Evolutionary conservation across 129 eudicot genomes (phyloP).

Genomic region (Flaveria sonorensis): DNA sequence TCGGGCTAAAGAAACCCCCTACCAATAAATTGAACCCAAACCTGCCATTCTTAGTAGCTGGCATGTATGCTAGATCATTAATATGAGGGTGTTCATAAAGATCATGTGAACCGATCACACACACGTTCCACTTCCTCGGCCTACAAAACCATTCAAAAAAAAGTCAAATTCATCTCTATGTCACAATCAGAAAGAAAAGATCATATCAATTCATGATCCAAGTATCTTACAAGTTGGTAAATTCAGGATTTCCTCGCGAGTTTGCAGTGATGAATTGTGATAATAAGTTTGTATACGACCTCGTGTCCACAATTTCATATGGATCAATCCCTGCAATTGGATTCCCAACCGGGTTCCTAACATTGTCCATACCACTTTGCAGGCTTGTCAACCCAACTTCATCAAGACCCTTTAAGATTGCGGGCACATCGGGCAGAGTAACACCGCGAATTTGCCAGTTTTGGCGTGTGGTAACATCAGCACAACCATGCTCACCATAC

Average conservation of each 20-base stretch:
- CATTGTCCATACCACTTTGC: constrained; percentile 99
- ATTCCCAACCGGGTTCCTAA: constrained; percentile 92
- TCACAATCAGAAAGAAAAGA: neutral
- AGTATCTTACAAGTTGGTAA: constrained; percentile 78
- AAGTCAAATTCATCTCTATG: neutral
- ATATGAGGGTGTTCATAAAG: constrained; percentile 97
- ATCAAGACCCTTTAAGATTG: constrained; percentile 78
- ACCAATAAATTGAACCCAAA: constrained; percentile 92
- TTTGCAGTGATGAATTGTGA: constrained; percentile 86
- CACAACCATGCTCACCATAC: constrained; percentile 87
- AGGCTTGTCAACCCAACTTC: constrained; percentile 87
- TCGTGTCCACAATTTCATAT: constrained; percentile 79
- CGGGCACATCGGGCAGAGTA: constrained; percentile 85
- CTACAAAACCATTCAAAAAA: constrained; percentile 39
- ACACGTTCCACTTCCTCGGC: constrained; percentile 99
- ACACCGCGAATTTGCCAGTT: constrained; percentile 99
- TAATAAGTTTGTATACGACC: constrained; percentile 72
- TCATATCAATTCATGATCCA: neutral
- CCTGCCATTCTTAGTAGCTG: constrained; percentile 80
- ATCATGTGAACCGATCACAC: constrained; percentile 95
- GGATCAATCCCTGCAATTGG: constrained; percentile 98
- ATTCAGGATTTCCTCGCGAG: constrained; percentile 78
- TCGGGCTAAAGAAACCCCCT: constrained; percentile 95
- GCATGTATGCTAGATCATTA: constrained; percentile 95
- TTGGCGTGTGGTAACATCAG: constrained; percentile 91